Percentiles rank a stretch among this genome's conserved stretches.
Conservation (phyloP, 2,329 filamentous ascomycete species). For the Fusarium sp. region DNA sequence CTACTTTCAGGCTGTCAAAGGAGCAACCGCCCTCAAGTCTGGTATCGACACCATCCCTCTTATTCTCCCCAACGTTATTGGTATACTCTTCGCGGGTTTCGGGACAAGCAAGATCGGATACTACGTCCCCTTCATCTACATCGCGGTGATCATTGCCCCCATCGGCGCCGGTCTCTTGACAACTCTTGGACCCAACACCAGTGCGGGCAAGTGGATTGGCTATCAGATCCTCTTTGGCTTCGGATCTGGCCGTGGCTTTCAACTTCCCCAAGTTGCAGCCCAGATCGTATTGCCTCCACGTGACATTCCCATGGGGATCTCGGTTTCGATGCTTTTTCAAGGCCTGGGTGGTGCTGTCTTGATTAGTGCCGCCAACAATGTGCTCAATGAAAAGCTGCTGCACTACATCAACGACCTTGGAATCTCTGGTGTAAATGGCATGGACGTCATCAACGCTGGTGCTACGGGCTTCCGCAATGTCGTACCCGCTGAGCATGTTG, state of each 20-base stretch:
- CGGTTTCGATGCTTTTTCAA: not conserved
- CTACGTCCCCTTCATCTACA: slow-evolving; percentile 50
- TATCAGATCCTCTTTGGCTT: slow-evolving; percentile 51
- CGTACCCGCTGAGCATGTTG: slow-evolving; percentile 1
- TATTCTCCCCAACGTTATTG: slow-evolving; percentile 34
- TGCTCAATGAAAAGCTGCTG: not conserved
- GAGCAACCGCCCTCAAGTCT: slow-evolving; percentile 32
- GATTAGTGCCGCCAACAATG: not conserved
- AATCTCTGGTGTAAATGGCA: slow-evolving; percentile 24
- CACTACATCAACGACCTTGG: not conserved
- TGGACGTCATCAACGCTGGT: slow-evolving; percentile 8
- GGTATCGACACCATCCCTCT: slow-evolving; percentile 40
- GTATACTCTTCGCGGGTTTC: slow-evolving; percentile 35
- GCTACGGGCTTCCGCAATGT: slow-evolving; percentile 11
- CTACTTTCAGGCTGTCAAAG: slow-evolving; percentile 59
- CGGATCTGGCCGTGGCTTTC: slow-evolving; percentile 3
- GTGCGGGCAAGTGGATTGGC: slow-evolving; percentile 35
- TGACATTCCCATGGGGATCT: slow-evolving; percentile 8
- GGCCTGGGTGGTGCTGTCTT: not conserved
- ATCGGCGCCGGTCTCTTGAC: slow-evolving; percentile 53
- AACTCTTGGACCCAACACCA: slow-evolving; percentile 42
- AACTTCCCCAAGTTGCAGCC: slow-evolving; percentile 5
- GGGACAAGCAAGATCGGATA: slow-evolving; percentile 47
- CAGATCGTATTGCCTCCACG: not conserved
- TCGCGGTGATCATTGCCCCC: slow-evolving; percentile 42